These are phyloP conservation scores for Cafeteria roenbergensis DNA, from an alignment of 108 stramenopile species.

Conservation along the genomic window DNA sequence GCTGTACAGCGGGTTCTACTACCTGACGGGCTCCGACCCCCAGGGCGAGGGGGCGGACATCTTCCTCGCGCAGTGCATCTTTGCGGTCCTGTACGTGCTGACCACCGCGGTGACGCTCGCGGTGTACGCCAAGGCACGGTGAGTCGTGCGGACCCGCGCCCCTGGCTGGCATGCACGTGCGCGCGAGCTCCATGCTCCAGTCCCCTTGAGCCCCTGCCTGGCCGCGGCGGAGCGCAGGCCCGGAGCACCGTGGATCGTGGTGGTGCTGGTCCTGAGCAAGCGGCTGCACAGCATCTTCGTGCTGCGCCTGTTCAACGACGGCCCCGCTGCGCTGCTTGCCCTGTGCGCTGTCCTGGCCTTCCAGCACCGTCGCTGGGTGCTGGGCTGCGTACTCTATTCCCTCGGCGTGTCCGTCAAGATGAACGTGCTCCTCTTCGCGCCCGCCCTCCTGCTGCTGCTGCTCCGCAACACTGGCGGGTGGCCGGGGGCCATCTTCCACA, in stretches of 20 bases:
- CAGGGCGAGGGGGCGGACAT: slow-evolving; percentile 47
- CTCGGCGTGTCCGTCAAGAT: slow-evolving; percentile 85
- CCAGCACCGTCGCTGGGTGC: slow-evolving; percentile 48
- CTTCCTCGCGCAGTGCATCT: slow-evolving; percentile 58
- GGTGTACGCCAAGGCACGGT: slow-evolving; percentile 50
- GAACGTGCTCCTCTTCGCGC: slow-evolving; percentile 87
- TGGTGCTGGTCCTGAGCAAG: slow-evolving; percentile 61
- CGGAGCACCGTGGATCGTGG: slow-evolving; percentile 47
- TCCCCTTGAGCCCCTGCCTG: background rate
- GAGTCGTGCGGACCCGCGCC: no score
- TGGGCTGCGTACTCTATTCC: slow-evolving; percentile 71
- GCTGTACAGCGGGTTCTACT: slow-evolving; percentile 57
- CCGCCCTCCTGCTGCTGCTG: slow-evolving; percentile 68
- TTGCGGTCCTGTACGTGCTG: slow-evolving; percentile 59
- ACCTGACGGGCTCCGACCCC: no score
- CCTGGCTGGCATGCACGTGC: no score
- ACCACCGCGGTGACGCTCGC: slow-evolving; percentile 50
- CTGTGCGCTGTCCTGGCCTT: slow-evolving; percentile 63
- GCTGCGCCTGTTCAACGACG: slow-evolving; percentile 91
- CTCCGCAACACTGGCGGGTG: slow-evolving; percentile 42
- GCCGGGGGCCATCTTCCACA: slow-evolving; percentile 29
- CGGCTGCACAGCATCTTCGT: slow-evolving; percentile 86
- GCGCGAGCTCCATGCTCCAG: slow-evolving; percentile 10
- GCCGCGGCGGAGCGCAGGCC: background rate
- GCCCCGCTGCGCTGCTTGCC: slow-evolving; percentile 66